phyloP scores from a whole-genome alignment of 192 early-diverging fungal species.

The Coemansia guatemalensis region DNA sequence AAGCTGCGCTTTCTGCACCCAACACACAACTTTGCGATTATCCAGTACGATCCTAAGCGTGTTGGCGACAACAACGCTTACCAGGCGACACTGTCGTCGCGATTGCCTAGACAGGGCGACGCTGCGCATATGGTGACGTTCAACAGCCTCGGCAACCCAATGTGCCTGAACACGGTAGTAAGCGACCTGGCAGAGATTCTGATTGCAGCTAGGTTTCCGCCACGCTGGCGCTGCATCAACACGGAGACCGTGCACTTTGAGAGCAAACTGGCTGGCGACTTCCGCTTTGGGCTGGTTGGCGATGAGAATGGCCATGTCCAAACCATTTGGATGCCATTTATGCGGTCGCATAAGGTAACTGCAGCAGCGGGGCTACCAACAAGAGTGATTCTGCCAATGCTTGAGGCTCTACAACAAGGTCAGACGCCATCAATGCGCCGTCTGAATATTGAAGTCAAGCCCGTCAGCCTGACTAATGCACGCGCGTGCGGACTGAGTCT shows the following conservation, averaged over 20 bases:
- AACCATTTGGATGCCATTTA: slow-evolving; percentile 40
- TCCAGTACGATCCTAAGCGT: slow-evolving; percentile 75
- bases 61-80: slow-evolving; percentile 75
- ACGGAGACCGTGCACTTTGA: slow-evolving; percentile 34
- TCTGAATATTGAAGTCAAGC: slow-evolving; percentile 63
- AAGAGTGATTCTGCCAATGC: slow-evolving; percentile 49
- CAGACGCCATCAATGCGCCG: slow-evolving; percentile 57
- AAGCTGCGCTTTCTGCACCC: slow-evolving; percentile 83
- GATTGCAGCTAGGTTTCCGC: slow-evolving; percentile 25
- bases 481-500: slow-evolving; percentile 61
- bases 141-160: slow-evolving; percentile 54
- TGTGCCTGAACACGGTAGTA: slow-evolving; percentile 64
- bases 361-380: slow-evolving; percentile 56
- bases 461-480: slow-evolving; percentile 61
- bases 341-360: slow-evolving; percentile 48
- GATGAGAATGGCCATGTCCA: slow-evolving; percentile 38
- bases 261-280: slow-evolving; percentile 23
- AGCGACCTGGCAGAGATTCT: slow-evolving; percentile 60
- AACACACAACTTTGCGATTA: slow-evolving; percentile 81
- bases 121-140: slow-evolving; percentile 57
- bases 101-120: slow-evolving; percentile 66
- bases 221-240: slow-evolving; percentile 49
- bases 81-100: slow-evolving; percentile 59
- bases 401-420: slow-evolving; percentile 53
- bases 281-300: slow-evolving; percentile 38